phyloP scores from a whole-genome alignment of 2,329 filamentous ascomycete species.

The Fusarium incarnatum region DNA sequence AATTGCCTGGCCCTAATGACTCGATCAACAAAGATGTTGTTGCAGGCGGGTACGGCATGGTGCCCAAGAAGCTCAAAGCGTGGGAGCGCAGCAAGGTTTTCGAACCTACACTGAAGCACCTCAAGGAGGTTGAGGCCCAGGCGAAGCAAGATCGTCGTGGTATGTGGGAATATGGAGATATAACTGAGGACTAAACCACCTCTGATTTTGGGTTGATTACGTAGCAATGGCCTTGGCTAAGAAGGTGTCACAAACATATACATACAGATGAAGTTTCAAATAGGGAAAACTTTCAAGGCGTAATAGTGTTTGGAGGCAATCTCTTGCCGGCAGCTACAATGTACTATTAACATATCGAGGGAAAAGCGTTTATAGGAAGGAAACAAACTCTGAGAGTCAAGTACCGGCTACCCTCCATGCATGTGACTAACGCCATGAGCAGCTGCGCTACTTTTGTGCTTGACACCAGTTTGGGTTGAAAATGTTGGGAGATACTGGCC shows the following conservation, averaged over 20 bases:
- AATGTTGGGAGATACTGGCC: slow-evolving; percentile 17
- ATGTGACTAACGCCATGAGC: slow-evolving; percentile 30
- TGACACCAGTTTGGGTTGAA: slow-evolving; percentile 18
- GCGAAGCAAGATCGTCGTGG: slow-evolving; percentile 85
- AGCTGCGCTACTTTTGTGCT: neutral
- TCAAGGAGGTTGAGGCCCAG: slow-evolving; percentile 78
- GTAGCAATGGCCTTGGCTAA: slow-evolving; percentile 21
- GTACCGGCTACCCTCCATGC: neutral
- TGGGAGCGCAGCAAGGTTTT: slow-evolving; percentile 84
- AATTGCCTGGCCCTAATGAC: slow-evolving; percentile 70
- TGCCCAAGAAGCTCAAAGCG: slow-evolving; percentile 88
- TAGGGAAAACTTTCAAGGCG: slow-evolving; percentile 24
- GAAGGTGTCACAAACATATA: slow-evolving; percentile 23
- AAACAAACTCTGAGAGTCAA: neutral
- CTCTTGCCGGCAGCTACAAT: slow-evolving; percentile 5
- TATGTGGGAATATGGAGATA: slow-evolving; percentile 98
- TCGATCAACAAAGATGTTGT: slow-evolving; percentile 93
- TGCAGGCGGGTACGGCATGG: slow-evolving; percentile 86
- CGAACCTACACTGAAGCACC: slow-evolving; percentile 74
- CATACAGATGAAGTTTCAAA: slow-evolving; percentile 11
- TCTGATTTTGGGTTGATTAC: slow-evolving; percentile 5
- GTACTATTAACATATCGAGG: slow-evolving; percentile 23
- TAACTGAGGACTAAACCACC: slow-evolving; percentile 82
- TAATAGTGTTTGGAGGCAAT: slow-evolving; percentile 20
- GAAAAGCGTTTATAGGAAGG: slow-evolving; percentile 6